Base-by-base conservation (phyloP, 148 eudicot species). In the Diospyros kaki region DNA sequence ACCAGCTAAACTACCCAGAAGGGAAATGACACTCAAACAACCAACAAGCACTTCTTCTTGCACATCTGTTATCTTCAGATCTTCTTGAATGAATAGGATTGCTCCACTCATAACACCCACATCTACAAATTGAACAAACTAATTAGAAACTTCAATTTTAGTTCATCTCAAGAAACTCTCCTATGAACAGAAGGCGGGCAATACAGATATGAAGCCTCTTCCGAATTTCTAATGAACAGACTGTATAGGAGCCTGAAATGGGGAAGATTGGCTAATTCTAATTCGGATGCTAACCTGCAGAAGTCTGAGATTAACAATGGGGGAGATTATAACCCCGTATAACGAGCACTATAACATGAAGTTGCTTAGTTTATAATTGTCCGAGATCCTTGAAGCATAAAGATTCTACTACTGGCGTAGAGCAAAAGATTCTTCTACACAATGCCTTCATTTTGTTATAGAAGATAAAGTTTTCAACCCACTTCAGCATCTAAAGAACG, bases 51-150 rank as follows among this genome's bases (percentile, higher is more conserved):
- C 78, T 81, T 91, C 96, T 77, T 78, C 80, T 80, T 91, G 96
- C 10, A 89, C 86, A 58, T 89, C 91, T 67, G 88, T 82, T 79
- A 91, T 91, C 14, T 87, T 89, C 11, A 91, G 78, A 59, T 91
- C 93, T 75, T 91, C 85, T 54, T 91, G 86, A 53, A 91, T 91
- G 79, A 86, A 91, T 7, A 89, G 68, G 58, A 91, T 84, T 38
- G 96, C 96, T 78, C 96, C 96, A 55, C 96, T 91, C 96, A 91
- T 91, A 13, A 91, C 96, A 43, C 96, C 96, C 53, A 91, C 91
- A 83, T 89, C 96, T 91, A 85, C 73, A 80, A 7, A 75, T 79
- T 11, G 62, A 71, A 62, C 66, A 73, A 44, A 42, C 46, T 45
- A 44, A 71, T 2, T 55, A 52, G 71, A 11, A 64, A 60, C 18